Evolutionary conservation across 2,329 filamentous ascomycete species (phyloP).

Genomic region (Epicoccum sorghinum): DNA sequence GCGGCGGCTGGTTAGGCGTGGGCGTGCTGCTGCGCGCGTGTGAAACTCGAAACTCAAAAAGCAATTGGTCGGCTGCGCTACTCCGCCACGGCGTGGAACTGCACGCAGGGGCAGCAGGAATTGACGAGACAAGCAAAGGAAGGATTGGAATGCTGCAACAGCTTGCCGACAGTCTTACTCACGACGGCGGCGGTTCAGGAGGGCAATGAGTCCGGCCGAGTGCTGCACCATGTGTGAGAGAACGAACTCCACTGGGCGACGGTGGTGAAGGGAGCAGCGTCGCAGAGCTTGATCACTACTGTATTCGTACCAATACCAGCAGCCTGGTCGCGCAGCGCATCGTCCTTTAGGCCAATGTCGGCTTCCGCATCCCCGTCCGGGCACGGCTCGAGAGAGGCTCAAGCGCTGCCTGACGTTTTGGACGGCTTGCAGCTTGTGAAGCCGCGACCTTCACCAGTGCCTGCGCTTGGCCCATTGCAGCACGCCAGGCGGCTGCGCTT

Average conservation of each 20-base stretch:
- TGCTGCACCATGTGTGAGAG: conserved; percentile 3
- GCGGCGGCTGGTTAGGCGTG: not conserved
- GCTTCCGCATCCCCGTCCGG: conserved; percentile 18
- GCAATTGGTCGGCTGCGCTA: conserved; percentile 4
- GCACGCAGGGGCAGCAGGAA: not conserved
- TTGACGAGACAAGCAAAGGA: too few relatives aligned
- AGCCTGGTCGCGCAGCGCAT: conserved; percentile 8
- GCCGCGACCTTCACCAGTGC: conserved; percentile 11
- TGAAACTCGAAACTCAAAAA: conserved; percentile 14
- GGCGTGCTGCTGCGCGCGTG: conserved; percentile 2
- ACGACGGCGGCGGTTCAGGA: too few relatives aligned
- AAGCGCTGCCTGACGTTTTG: conserved; percentile 10
- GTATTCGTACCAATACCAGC: not conserved
- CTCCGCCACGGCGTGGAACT: conserved; percentile 4
- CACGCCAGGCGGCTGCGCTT: not conserved
- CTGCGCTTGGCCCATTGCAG: conserved; percentile 1
- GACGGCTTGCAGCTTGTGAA: conserved; percentile 2
- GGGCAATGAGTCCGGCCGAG: not conserved
- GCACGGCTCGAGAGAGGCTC: conserved; percentile 11
- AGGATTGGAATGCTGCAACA: conserved; percentile 2
- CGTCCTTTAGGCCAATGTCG: conserved; percentile 11
- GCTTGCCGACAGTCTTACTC: not conserved
- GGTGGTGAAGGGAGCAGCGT: conserved; percentile 27
- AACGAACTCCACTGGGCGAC: conserved; percentile 15
- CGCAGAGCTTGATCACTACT: conserved; percentile 14